These are phyloP conservation scores for Whalleya microplaca DNA, from an alignment of 2,329 filamentous ascomycete genomes.

Conservation along the genomic window DNA sequence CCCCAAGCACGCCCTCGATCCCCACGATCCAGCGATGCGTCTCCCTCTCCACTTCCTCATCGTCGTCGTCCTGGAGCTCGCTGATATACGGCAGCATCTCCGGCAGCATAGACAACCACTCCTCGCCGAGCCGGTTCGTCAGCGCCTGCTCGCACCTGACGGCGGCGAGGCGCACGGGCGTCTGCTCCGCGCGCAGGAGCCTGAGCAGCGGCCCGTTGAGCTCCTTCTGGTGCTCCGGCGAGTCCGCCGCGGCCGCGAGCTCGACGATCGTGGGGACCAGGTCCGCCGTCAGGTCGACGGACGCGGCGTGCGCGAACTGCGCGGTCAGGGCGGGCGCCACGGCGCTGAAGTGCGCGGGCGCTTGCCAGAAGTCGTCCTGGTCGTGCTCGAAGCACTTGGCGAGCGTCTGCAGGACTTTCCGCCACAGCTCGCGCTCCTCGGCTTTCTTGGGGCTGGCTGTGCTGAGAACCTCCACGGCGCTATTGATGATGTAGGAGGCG, in stretches of 20 bases:
- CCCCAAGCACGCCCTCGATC: constrained; percentile 87
- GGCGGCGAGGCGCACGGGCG: constrained; percentile 76
- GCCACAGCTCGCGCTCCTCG: constrained; percentile 66
- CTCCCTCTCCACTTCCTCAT: constrained; percentile 89
- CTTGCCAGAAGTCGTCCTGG: constrained; percentile 95
- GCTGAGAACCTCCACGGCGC: constrained; percentile 66
- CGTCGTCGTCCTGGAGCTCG: constrained; percentile 94
- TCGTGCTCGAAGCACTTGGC: constrained; percentile 82
- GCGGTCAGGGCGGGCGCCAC: constrained; percentile 71
- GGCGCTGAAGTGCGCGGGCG: constrained; percentile 79
- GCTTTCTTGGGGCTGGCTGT: constrained; percentile 47
- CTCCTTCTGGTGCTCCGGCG: constrained; percentile 87
- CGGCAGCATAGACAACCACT: constrained; percentile 87
- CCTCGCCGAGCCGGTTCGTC: constrained; percentile 82
- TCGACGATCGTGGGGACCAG: constrained; percentile 78
- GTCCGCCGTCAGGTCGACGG: constrained; percentile 48
- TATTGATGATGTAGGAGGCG: constrained; percentile 80
- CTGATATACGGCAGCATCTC: constrained; percentile 98
- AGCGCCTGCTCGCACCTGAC: constrained; percentile 81
- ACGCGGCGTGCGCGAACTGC: constrained; percentile 61
- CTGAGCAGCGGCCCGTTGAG: constrained; percentile 80
- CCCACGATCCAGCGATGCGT: constrained; percentile 87
- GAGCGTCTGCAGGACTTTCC: constrained; percentile 71
- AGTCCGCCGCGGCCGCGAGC: constrained; percentile 79
- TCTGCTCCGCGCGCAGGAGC: constrained; percentile 73